Evolutionary conservation across 768 basidiomycete species (phyloP).

Genomic region (Leccinum imitatum): DNA sequence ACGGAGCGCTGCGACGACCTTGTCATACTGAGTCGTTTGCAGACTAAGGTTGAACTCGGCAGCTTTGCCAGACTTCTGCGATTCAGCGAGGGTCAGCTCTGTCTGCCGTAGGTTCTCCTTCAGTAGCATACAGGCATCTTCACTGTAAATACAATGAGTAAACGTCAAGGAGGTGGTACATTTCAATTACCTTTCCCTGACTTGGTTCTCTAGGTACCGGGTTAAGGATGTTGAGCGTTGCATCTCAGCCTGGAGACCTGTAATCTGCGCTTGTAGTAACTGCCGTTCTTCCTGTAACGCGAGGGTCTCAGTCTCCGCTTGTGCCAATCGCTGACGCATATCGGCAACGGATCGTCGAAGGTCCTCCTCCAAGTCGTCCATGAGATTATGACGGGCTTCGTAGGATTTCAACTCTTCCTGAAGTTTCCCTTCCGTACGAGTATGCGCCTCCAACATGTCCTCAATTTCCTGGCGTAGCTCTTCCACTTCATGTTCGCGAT

Average conservation of each 20-base stretch:
- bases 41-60: constrained; percentile 68
- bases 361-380: constrained; percentile 35
- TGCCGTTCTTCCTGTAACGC: constrained; percentile 50
- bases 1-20: constrained; percentile 57
- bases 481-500: constrained; percentile 35
- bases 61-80: constrained; percentile 57
- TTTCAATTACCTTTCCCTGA: constrained; percentile 55
- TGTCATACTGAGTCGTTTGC: constrained; percentile 64
- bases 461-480: constrained; percentile 39
- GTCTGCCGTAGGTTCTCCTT: constrained; percentile 41
- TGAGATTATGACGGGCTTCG: constrained; percentile 28
- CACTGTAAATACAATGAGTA: constrained; percentile 38
- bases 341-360: constrained; percentile 40
- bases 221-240: constrained; percentile 62
- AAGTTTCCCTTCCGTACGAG: constrained; percentile 31
- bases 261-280: constrained; percentile 53
- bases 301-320: constrained; percentile 37
- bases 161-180: neutral
- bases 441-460: constrained; percentile 36
- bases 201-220: constrained; percentile 62
- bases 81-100: constrained; percentile 45
- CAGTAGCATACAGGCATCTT: constrained; percentile 41
- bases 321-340: constrained; percentile 42
- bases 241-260: constrained; percentile 60
- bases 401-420: constrained; percentile 27